Base-by-base conservation (phyloP, 768 basidiomycete species). In the Coprinopsis marcescibilis region DNA sequence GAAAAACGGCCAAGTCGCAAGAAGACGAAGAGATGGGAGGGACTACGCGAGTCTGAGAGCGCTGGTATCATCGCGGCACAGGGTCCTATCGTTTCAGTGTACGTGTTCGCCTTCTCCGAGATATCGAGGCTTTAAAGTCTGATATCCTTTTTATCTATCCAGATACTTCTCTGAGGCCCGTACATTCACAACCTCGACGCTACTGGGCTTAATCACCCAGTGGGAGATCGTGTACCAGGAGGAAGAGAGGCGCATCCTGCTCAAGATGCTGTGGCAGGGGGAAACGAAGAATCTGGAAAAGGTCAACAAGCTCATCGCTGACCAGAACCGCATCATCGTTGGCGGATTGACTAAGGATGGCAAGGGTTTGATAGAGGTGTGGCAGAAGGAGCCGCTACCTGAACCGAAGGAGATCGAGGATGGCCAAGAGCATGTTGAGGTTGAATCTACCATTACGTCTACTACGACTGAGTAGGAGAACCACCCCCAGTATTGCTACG, bases 71-170 rank as follows among this genome's bases (percentile, higher is more conserved):
- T 80, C 46, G 69, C 81, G 14, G 83, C 82, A 1, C 77, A 85
- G 49, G 89, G 88, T 1, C 89, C 89, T 19, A 66, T 91, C 23
- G 84, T 86, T 36, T 77, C 78, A 8, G 51, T 85, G 89, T 88
- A 60, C 45, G 80, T 56, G 30, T 29, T 42, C 20, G 38, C 41
- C 15, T 24, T 13, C n/a, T 25, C 15, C 48, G 21, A 20, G 34
- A 13, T 19, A 12, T 21, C 14, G 34, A 46, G 45, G n/a, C n/a
- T 17, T 46, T 41, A 15, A 14, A 8, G n/a, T 26, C 25, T 53
- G 32, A 52, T n/a, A 24, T 30, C 41, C 11, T 10, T 7, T 40
- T 17, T 10, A 24, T n/a, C n/a, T 10, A 8, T 37, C 4, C 32
- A 84, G 83, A 56, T 61, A 70, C 19, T 85, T 86, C 56, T 59